Evolutionary conservation across 2,329 filamentous ascomycete genomes (phyloP), one percentile per base, ranked within the genome.

Genomic region (Colletotrichum sublineola): DNA sequence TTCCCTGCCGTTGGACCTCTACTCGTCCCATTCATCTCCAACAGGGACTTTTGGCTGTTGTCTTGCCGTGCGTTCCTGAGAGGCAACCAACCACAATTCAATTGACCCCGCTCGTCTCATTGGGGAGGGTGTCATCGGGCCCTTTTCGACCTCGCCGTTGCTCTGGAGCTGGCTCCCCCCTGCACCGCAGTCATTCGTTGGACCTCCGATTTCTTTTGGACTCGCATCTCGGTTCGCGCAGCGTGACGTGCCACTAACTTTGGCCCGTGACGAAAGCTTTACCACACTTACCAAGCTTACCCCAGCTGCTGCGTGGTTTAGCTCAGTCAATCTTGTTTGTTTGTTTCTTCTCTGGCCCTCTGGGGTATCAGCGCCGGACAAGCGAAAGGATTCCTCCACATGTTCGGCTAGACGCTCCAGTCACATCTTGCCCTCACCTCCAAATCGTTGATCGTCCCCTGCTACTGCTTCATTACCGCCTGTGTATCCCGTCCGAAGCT

Each of bases 371-470:
- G 58, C 65, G 57, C 68, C 33, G 60, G 42, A 33, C 38, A 69
- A 63, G 61, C 66, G 55, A 56, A 61, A 70, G 70, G 55, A 73
- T 73, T 65, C 58, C 70, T 65, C 61, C 61, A 61, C 70, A 73
- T 70, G 66, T 70, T 73, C 66, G 55, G 69, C 55, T 73, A 73
- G 60, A 73, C 70, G 70, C 70, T 73, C 70, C 66, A 73, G 70
- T 73, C 61, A 73, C 70, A 62, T 73, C 60, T 65, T 65, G 70
- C 55, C 66, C 66, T 70, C 42, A 52, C 70, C 46, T 50, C 60
- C 66, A 60, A 42, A 15, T 40, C 42, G 40, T 61, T 70, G 60
- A 73, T 62, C 53, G 40, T 24, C 53, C 65, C 60, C 56, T 68
- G 58, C 46, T 69, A 63, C 65, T 50, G 31, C 66, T 50, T 14